Conservation (phyloP, 1,284 basidiomycete genomes). For the Cerioporus squamosus region DNA sequence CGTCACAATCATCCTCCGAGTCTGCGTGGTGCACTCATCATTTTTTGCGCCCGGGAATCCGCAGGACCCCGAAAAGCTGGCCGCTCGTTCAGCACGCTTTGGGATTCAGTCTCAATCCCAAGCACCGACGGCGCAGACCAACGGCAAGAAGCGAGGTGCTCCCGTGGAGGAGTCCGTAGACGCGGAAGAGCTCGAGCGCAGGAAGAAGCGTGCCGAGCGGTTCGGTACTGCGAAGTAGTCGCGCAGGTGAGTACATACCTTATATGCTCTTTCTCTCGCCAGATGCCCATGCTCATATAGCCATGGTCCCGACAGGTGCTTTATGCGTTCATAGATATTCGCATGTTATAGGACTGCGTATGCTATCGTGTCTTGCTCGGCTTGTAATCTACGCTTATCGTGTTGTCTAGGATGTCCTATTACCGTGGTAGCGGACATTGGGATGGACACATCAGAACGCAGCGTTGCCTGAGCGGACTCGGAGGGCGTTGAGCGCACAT, state of each 20-base stretch:
- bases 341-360: too few species aligned
- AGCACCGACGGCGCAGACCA: conserved; percentile 10
- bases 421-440: too few species aligned
- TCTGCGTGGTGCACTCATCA: neutral
- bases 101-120: conserved; percentile 34
- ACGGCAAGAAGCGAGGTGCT: conserved; percentile 46
- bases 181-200: conserved; percentile 58
- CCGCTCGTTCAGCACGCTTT: conserved; percentile 55
- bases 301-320: too few species aligned
- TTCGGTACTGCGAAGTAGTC: conserved; percentile 43
- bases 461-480: too few species aligned
- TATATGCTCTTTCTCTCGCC: too few species aligned
- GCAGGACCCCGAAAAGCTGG: conserved; percentile 53
- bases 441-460: too few species aligned
- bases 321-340: too few species aligned
- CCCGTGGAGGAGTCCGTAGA: conserved; percentile 49
- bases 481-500: too few species aligned
- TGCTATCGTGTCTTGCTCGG: too few species aligned
- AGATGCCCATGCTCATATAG: too few species aligned
- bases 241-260: conserved; percentile 21
- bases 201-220: conserved; percentile 65
- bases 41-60: neutral
- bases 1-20: conserved; percentile 16
- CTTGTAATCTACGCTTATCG: too few species aligned
- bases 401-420: too few species aligned